A percentile compares a stretch with the other conserved stretches of the same genome.
Evolutionary conservation across 2,329 filamentous ascomycete species (phyloP).

Genomic region (Xylariales sp.): DNA sequence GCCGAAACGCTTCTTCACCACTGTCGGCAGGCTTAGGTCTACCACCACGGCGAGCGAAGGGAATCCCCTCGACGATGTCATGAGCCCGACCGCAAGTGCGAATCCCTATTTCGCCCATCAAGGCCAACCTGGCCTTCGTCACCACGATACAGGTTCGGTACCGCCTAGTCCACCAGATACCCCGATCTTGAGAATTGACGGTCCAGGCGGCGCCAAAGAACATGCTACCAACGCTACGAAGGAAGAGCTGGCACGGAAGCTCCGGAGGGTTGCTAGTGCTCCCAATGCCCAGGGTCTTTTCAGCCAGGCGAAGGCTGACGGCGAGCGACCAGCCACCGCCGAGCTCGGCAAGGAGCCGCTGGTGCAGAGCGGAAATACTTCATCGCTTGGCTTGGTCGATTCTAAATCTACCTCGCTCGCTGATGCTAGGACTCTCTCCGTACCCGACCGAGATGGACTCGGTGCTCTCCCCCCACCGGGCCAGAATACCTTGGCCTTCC

Average conservation of each 20-base stretch:
- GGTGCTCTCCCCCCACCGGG: conserved; percentile 74
- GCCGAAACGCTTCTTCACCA: conserved; percentile 87
- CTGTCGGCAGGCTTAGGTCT: conserved; percentile 87
- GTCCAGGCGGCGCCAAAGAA: conserved; percentile 71
- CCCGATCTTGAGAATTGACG: conserved; percentile 79
- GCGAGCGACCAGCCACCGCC: conserved; percentile 82
- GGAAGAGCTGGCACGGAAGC: conserved; percentile 91
- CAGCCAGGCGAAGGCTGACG: conserved; percentile 63
- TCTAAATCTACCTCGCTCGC: conserved; percentile 54
- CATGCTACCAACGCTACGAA: conserved; percentile 83
- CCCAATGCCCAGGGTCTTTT: conserved; percentile 97
- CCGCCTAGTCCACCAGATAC: conserved; percentile 94
- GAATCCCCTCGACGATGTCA: conserved; percentile 85
- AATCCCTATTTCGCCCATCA: conserved; percentile 99
- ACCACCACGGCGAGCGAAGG: conserved; percentile 93
- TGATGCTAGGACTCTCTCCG: conserved; percentile 54
- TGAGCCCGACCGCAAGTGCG: conserved; percentile 92
- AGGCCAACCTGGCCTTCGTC: conserved; percentile 89
- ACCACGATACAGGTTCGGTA: conserved; percentile 94
- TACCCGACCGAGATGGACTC: conserved; percentile 63
- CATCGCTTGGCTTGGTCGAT: conserved; percentile 60
- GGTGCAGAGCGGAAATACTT: conserved; percentile 65
- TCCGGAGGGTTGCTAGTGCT: conserved; percentile 93
- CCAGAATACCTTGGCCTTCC: conserved; percentile 79
- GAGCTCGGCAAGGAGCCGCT: conserved; percentile 87